Conservation (phyloP, 495 filamentous ascomycete species). For the Alectoria sarmentosa region DNA sequence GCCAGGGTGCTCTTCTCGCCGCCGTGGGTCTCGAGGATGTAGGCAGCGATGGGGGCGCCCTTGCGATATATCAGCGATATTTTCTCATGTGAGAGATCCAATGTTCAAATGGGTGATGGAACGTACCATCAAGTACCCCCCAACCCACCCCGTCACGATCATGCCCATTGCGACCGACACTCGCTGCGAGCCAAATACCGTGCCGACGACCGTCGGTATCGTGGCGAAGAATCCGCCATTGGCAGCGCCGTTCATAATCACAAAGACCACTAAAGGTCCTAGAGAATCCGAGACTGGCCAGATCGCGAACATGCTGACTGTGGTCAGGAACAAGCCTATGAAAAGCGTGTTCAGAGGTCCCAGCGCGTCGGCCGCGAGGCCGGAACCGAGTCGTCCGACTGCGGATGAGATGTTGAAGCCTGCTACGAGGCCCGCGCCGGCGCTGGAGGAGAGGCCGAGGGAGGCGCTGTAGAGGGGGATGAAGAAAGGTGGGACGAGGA, state of each 20-base stretch:
- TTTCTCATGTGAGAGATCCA: too few species aligned
- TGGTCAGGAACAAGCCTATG: conserved; percentile 40
- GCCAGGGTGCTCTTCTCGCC: conserved; percentile 34
- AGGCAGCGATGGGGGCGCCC: conserved; percentile 53
- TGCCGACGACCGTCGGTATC: conserved; percentile 53
- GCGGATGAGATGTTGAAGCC: conserved; percentile 51
- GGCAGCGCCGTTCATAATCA: conserved; percentile 46
- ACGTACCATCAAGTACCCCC: conserved; percentile 45
- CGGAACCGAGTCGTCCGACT: conserved; percentile 43
- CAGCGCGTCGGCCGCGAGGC: conserved; percentile 44
- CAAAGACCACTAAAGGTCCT: conserved; percentile 45
- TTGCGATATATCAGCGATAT: not conserved
- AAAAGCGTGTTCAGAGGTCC: conserved; percentile 48
- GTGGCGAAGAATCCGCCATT: conserved; percentile 55
- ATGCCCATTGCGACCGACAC: conserved; percentile 54
- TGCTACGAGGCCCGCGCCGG: conserved; percentile 47
- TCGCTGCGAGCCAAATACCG: conserved; percentile 47
- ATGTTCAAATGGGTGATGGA: too few species aligned
- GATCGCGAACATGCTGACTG: conserved; percentile 47
- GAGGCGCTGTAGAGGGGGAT: conserved; percentile 45
- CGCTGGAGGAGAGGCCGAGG: conserved; percentile 39
- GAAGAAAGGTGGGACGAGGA: conserved; percentile 56
- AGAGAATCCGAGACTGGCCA: conserved; percentile 50
- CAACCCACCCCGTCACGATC: conserved; percentile 53
- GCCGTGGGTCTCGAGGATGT: conserved; percentile 46